Percentiles rank a stretch among this genome's conserved stretches.
Evolutionary conservation across 2,329 filamentous ascomycete genomes (phyloP).

Genomic region (Huntiella savannae): DNA sequence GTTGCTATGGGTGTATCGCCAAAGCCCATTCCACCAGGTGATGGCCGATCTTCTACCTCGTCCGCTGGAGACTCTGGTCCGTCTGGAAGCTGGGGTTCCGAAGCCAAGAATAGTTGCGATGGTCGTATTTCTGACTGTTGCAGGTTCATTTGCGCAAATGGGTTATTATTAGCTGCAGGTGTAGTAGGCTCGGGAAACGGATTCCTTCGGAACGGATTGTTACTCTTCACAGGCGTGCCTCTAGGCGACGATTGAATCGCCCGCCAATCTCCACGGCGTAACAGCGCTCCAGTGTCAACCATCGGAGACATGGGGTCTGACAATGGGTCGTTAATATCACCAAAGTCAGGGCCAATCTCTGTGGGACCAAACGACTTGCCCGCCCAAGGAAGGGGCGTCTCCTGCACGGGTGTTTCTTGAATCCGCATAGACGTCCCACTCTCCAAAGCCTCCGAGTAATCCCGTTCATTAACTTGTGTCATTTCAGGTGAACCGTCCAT

Average conservation of each 20-base stretch:
- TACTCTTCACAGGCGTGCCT: neutral
- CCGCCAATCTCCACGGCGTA: slow-evolving; percentile 23
- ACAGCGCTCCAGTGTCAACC: slow-evolving; percentile 19
- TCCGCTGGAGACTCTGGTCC: too few species aligned
- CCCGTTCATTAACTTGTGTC: slow-evolving; percentile 37
- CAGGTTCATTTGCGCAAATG: slow-evolving; percentile 19
- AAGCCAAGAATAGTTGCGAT: slow-evolving; percentile 35
- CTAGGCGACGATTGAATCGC: slow-evolving; percentile 15
- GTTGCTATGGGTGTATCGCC: too few species aligned
- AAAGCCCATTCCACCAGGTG: too few species aligned
- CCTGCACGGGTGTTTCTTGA: too few species aligned
- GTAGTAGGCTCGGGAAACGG: slow-evolving; percentile 25
- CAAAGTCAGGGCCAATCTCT: slow-evolving; percentile 18
- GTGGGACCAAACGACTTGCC: too few species aligned
- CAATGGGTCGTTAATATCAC: slow-evolving; percentile 22
- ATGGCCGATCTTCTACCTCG: too few species aligned
- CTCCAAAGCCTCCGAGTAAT: slow-evolving; percentile 20
- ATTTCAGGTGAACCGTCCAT: slow-evolving; percentile 18
- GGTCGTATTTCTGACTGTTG: slow-evolving; percentile 13
- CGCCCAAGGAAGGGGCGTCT: too few species aligned
- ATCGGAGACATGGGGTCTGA: slow-evolving; percentile 19
- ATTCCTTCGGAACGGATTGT: slow-evolving; percentile 17
- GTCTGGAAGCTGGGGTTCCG: slow-evolving; percentile 25
- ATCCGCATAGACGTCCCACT: too few species aligned
- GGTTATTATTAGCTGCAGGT: slow-evolving; percentile 28